Evolutionary conservation across 2,329 filamentous ascomycete genomes (phyloP), one percentile per base, ranked within the genome.

Genomic region (Pseudogymnoascus verrucosus): DNA sequence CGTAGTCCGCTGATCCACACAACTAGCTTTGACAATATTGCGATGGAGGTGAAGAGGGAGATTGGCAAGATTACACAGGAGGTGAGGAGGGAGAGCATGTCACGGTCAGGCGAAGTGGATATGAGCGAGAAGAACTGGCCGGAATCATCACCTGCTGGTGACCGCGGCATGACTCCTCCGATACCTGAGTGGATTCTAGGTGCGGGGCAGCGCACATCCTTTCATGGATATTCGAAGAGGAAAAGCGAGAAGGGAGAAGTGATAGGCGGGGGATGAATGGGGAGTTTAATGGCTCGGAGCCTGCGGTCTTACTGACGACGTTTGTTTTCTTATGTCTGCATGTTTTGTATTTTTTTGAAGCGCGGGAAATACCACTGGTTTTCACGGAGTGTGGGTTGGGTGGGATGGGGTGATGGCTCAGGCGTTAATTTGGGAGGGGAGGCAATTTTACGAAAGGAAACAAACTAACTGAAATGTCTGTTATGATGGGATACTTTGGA

Each of bases 111-210:
- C 14, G 23, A 28, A 60, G n/a, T 23, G 31, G 5, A 21, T n/a
- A 3, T 19, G 5, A 47, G n/a, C 4, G 60, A 42, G 23, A 51
- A 51, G 44, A 31, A 31, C 5, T 16, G 4, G 7, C 3, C 23
- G 14, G 44, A 51, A 8, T 16, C 14, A 8, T 28, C 21, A 16
- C 44, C 44, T 4, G 14, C 16, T 28, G 14, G 3, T 51, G 70
- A 71, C 80, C 81, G 80, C 76, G 79, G 78, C 40, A 78, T 86
- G 76, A 85, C 83, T 8, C 83, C 84, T 10, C 84, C 84, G 1
- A 84, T 87, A 42, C 84, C 84, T 0, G 83, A 85, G 5, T 87
- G 83, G 79, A 80, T 86, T 37, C 72, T 87, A 63, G 80, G 78
- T 64, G 80, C 81, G 0, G 81, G 82, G n/a, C 74, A 78, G 61